These are phyloP conservation scores for Lagenidium giganteum DNA, from an alignment of 352 stramenopile genomes.

Conservation along the genomic window DNA sequence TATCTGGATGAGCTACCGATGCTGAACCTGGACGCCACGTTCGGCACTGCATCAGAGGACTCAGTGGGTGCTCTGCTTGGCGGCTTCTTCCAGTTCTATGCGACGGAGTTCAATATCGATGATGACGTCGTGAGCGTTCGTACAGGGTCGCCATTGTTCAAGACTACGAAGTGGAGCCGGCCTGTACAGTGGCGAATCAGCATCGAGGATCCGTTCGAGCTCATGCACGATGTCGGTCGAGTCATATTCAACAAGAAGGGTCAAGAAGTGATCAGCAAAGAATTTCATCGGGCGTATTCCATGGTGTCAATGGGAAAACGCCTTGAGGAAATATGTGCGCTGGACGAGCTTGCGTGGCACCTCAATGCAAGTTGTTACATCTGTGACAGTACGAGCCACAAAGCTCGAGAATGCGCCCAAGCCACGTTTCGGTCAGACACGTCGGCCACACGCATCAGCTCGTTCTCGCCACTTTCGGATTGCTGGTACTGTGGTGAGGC, in stretches of 20 bases:
- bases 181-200: constrained; percentile 67
- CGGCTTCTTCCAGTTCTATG: constrained; percentile 97
- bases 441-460: constrained; percentile 1
- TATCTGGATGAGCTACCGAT: constrained; percentile 62
- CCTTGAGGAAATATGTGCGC: constrained; percentile 46
- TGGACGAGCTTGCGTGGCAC: constrained; percentile 46
- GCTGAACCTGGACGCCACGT: constrained; percentile 33
- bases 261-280: constrained; percentile 47
- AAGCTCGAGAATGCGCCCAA: constrained; percentile 47
- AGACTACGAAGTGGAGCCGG: constrained; percentile 69
- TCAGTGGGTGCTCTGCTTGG: constrained; percentile 90
- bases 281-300: constrained; percentile 60
- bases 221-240: constrained; percentile 70
- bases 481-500: constrained; percentile 80
- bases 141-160: constrained; percentile 50
- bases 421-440: neutral
- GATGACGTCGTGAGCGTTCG: constrained; percentile 92
- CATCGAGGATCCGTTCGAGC: constrained; percentile 86
- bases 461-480: constrained; percentile 27
- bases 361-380: constrained; percentile 57
- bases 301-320: constrained; percentile 37
- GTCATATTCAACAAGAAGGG: constrained; percentile 73
- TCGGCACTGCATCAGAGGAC: constrained; percentile 63
- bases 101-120: constrained; percentile 93
- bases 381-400: constrained; percentile 41